Evolutionary conservation across 2,329 filamentous ascomycete genomes (phyloP).

Genomic region (Pseudogymnoascus sp.): DNA sequence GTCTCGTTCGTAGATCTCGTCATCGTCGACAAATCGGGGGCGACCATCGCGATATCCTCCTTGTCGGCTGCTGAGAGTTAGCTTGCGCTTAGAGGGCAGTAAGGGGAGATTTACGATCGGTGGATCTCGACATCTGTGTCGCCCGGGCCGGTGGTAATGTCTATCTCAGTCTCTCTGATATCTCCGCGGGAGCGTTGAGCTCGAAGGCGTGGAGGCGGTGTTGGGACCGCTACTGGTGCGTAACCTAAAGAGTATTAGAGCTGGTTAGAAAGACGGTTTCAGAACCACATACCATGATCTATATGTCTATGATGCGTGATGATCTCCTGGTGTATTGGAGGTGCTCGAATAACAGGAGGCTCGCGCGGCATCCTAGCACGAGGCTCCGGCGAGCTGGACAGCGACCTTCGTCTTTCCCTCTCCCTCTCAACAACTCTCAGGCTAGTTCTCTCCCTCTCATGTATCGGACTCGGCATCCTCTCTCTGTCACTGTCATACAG

Average conservation of each 20-base stretch:
- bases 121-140: slow-evolving; percentile 53
- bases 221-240: slow-evolving; percentile 19
- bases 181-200: slow-evolving; percentile 39
- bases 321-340: slow-evolving; percentile 79
- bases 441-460: slow-evolving; percentile 30
- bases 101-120: background rate
- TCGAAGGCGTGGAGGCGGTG: slow-evolving; percentile 36
- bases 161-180: slow-evolving; percentile 50
- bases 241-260: slow-evolving; percentile 31
- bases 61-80: background rate
- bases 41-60: slow-evolving; percentile 29
- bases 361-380: slow-evolving; percentile 38
- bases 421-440: slow-evolving; percentile 41
- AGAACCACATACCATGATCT: slow-evolving; percentile 62
- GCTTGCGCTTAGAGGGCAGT: background rate
- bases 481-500: slow-evolving; percentile 28
- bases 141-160: slow-evolving; percentile 48
- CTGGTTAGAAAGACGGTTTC: background rate
- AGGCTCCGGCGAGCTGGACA: slow-evolving; percentile 3
- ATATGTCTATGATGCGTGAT: slow-evolving; percentile 84
- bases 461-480: slow-evolving; percentile 31
- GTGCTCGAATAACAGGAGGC: slow-evolving; percentile 62
- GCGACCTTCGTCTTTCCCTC: slow-evolving; percentile 34
- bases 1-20: slow-evolving; percentile 57
- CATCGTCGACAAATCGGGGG: slow-evolving; percentile 53